Conservation (phyloP, 2,329 filamentous ascomycete species). For the Apiospora saccharicola region DNA sequence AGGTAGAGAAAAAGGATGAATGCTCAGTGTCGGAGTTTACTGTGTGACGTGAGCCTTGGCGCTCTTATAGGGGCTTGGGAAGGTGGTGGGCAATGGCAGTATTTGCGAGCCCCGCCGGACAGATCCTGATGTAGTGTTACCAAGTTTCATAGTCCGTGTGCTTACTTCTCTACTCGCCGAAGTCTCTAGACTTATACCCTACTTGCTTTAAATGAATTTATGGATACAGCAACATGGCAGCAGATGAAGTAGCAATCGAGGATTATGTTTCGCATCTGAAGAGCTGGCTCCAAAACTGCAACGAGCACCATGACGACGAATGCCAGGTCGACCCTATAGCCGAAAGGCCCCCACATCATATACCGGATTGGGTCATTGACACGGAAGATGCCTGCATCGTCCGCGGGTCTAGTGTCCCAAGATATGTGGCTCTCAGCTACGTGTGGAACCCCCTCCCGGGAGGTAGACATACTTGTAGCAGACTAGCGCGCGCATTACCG, state of each 20-base stretch:
- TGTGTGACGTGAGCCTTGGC: background rate
- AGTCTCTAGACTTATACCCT: no score
- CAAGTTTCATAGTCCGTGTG: background rate
- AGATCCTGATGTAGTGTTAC: no score
- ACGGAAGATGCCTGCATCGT: background rate
- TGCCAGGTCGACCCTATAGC: background rate
- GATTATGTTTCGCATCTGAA: background rate
- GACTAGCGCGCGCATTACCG: no score
- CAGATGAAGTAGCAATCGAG: background rate
- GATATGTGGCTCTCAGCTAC: constrained; percentile 1
- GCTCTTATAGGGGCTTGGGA: background rate
- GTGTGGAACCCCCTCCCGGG: background rate
- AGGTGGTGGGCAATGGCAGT: background rate
- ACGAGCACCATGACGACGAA: background rate
- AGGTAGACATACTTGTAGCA: no score
- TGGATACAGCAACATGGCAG: background rate
- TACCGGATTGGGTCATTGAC: background rate
- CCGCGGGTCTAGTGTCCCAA: background rate
- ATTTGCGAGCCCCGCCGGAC: background rate
- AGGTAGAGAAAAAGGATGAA: no score
- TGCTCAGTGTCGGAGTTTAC: no score
- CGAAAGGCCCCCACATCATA: background rate
- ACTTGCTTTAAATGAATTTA: background rate
- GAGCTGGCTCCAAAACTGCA: background rate
- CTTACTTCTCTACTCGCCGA: background rate